Base-by-base conservation (phyloP, 2,329 filamentous ascomycete genomes). In the Graphilbum ipis-grandicollis region DNA sequence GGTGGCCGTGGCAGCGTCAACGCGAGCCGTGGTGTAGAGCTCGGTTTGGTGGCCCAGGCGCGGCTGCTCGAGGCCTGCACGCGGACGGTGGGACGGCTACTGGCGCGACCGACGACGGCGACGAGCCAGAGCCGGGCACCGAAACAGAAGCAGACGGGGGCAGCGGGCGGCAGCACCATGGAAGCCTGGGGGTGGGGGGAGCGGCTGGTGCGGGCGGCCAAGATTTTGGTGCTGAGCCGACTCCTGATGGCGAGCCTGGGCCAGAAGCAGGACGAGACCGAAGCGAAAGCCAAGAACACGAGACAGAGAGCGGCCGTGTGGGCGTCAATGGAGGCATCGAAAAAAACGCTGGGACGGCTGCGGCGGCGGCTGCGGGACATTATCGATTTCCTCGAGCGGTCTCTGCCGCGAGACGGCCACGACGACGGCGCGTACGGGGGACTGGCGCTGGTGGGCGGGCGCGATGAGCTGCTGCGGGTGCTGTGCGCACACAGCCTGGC, bases 401-500 rank as follows among this genome's bases (percentile, higher is more conserved):
- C 36, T 2, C 39, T 44, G 17, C 38, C 25, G 29, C 23, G 31
- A 23, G 33, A 14, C 18, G 25, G n/a, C n/a, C n/a, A n/a, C n/a
- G n/a, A n/a, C n/a, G n/a, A n/a, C n/a, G n/a, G n/a, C n/a, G n/a
- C n/a, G n/a, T n/a, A n/a, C n/a, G n/a, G n/a, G n/a, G n/a, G n/a
- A n/a, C n/a, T n/a, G n/a, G n/a, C n/a, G n/a, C n/a, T n/a, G n/a
- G n/a, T n/a, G n/a, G n/a, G n/a, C 3, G 19, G 32, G 19, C 21
- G 23, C 31, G 49, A 63, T 41, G 62, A 69, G 18, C 65, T 90
- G 14, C 60, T 88, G 12, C 77, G 83, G 46, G 75, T 78, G 1
- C 64, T 94, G 45, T 80, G 76, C 39, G 85, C 86, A 0, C 86
- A 85, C 52, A 85, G 83, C 42, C 63, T 96, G 35, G 73, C 76